Evolutionary conservation across 495 filamentous ascomycete genomes (phyloP).

Genomic region (Paragyromitra xinjiangensis): DNA sequence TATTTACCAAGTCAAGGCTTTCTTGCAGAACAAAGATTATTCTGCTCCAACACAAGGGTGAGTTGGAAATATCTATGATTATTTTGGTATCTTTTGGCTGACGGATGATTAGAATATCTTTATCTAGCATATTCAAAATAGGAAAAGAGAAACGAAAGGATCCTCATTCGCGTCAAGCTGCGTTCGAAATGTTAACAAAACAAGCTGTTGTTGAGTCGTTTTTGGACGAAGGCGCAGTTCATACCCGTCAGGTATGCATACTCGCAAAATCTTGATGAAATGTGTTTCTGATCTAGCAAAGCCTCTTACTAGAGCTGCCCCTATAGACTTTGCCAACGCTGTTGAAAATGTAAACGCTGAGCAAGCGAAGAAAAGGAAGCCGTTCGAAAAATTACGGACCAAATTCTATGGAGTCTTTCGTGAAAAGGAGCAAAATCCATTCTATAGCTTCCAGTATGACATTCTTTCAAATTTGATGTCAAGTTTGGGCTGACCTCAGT

Average conservation of each 20-base stretch:
- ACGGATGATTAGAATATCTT: conserved; percentile 64
- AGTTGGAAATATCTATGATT: not conserved
- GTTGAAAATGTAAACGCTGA: conserved; percentile 50
- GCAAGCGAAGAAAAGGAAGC: conserved; percentile 38
- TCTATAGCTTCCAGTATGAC: conserved; percentile 70
- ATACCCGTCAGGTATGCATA: conserved; percentile 38
- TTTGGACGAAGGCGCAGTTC: conserved; percentile 72
- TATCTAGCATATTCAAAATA: conserved; percentile 87
- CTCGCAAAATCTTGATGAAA: not conserved
- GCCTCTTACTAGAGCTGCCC: conserved; percentile 47
- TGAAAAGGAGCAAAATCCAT: conserved; percentile 83
- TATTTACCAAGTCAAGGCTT: conserved; percentile 91
- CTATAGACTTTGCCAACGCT: conserved; percentile 47
- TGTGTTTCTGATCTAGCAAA: conserved; percentile 26
- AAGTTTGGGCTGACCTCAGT: conserved; percentile 21
- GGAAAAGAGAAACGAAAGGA: conserved; percentile 75
- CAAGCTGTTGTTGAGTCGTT: conserved; percentile 95
- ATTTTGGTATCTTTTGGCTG: not conserved
- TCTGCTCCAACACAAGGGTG: conserved; percentile 66
- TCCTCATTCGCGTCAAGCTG: conserved; percentile 62
- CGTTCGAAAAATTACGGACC: conserved; percentile 42
- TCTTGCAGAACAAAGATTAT: conserved; percentile 89
- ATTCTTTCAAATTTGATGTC: not conserved
- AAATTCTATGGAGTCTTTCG: conserved; percentile 42
- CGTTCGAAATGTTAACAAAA: conserved; percentile 93